These are phyloP conservation scores for Pseudocercospora fuligena DNA, from an alignment of 2,329 filamentous ascomycete species.

Conservation along the genomic window DNA sequence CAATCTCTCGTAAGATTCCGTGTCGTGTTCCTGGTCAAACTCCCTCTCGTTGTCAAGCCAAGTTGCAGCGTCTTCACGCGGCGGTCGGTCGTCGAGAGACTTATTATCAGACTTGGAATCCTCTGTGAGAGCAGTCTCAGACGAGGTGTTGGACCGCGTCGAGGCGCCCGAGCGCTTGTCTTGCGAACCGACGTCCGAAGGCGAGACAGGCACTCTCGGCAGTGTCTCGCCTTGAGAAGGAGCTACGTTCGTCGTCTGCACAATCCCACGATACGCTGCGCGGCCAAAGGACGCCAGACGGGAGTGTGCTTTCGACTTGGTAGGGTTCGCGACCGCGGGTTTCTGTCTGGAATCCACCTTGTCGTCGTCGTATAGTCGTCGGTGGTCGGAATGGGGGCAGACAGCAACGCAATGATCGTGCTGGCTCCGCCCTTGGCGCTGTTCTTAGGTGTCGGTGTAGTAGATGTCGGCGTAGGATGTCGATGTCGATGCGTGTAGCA, in stretches of 20 bases:
- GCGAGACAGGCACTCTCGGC: constrained; percentile 37
- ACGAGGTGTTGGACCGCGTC: constrained; percentile 39
- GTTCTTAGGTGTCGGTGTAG: neutral
- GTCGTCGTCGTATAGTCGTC: constrained; percentile 26
- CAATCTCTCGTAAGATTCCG: constrained; percentile 31
- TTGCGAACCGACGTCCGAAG: constrained; percentile 33
- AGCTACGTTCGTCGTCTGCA: constrained; percentile 24
- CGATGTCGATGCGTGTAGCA: neutral
- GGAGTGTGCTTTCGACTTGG: constrained; percentile 40
- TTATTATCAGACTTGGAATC: constrained; percentile 35
- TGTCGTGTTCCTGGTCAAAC: constrained; percentile 24
- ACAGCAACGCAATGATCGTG: neutral
- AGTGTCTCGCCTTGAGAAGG: constrained; percentile 36
- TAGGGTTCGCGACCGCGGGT: constrained; percentile 25
- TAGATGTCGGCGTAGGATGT: neutral
- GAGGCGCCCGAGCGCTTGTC: constrained; percentile 36
- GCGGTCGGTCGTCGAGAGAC: constrained; percentile 31
- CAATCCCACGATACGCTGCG: constrained; percentile 35
- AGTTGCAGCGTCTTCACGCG: constrained; percentile 24
- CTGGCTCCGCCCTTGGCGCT: neutral
- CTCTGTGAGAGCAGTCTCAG: constrained; percentile 40
- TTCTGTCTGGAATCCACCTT: constrained; percentile 41
- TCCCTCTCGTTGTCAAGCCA: constrained; percentile 26
- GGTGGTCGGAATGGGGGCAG: constrained; percentile 6
- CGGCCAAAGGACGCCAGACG: constrained; percentile 40